A percentile compares a stretch with the other conserved stretches of the same genome.
Evolutionary conservation across 176 grass and related monocot genomes (phyloP).

Genomic region (Musa acuminata): DNA sequence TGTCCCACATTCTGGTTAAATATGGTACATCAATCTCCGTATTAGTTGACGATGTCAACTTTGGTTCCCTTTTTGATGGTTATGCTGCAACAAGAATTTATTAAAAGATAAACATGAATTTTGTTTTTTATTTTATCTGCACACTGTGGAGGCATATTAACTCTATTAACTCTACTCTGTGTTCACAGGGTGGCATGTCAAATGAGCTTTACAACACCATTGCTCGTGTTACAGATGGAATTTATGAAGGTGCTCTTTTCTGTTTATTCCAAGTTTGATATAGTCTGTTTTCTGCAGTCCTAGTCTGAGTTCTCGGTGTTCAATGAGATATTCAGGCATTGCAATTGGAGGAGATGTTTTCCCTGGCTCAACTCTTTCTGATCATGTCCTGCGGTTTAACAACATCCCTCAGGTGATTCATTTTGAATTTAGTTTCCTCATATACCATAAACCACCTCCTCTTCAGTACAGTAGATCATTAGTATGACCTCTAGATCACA

Average conservation of each 20-base stretch:
- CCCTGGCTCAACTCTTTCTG: slow-evolving; percentile 92
- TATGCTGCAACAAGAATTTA: not conserved
- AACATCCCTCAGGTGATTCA: slow-evolving; percentile 82
- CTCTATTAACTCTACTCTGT: slow-evolving; percentile 17
- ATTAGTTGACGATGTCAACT: no score
- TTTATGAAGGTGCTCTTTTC: slow-evolving; percentile 82
- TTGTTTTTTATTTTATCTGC: no score
- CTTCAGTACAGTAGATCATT: not conserved
- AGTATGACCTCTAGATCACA: not conserved
- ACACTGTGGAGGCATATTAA: slow-evolving; percentile 7
- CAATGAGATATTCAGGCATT: slow-evolving; percentile 46
- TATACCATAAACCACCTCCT: not conserved
- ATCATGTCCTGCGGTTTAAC: slow-evolving; percentile 95
- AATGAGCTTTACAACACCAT: slow-evolving; percentile 99
- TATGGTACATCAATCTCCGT: no score
- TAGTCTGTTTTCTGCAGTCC: not conserved
- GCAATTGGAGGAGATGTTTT: slow-evolving; percentile 99
- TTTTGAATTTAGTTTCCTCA: not conserved
- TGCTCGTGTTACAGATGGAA: slow-evolving; percentile 95
- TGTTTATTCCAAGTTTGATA: not conserved
- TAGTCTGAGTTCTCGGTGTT: not conserved
- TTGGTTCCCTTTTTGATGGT: not conserved
- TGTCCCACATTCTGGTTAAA: no score
- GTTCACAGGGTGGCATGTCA: slow-evolving; percentile 89
- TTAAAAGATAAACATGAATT: no score